A percentile compares a stretch with the other conserved stretches of the same genome.
Conservation (phyloP, 1,139 yeast genomes). For the Diutina mesorugosa region DNA sequence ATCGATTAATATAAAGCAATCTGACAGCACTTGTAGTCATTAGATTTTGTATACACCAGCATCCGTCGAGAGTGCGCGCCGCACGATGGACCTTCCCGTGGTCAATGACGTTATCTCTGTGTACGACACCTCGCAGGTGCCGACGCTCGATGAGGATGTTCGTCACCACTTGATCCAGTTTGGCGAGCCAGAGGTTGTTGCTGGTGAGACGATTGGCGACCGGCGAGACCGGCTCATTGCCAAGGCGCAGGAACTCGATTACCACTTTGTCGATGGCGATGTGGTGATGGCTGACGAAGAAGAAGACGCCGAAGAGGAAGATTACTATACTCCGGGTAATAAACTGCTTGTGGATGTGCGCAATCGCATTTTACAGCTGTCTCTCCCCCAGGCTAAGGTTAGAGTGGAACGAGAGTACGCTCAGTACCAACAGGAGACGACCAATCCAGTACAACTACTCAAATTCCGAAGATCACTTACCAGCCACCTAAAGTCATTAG, state of each 20-base stretch:
- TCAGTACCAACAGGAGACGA: slow-evolving; percentile 6
- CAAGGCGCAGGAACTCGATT: slow-evolving; percentile 8
- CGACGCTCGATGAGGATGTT: slow-evolving; percentile 56
- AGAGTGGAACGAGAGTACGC: slow-evolving; percentile 26
- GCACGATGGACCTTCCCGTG: background rate
- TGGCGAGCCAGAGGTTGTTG: slow-evolving; percentile 46
- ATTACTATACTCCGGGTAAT: slow-evolving; percentile 75
- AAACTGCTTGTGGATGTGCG: slow-evolving; percentile 45
- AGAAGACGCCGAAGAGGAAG: slow-evolving; percentile 36
- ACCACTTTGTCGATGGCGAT: slow-evolving; percentile 15
- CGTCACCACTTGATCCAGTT: slow-evolving; percentile 30
- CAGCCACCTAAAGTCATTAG: slow-evolving; percentile 20
- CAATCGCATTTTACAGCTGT: slow-evolving; percentile 32
- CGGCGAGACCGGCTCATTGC: slow-evolving; percentile 42
- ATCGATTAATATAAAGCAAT: background rate
- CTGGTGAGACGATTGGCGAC: slow-evolving; percentile 50
- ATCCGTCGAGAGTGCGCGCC: background rate
- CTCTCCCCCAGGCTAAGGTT: slow-evolving; percentile 31
- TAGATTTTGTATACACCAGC: background rate
- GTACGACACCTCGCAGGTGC: slow-evolving; percentile 17
- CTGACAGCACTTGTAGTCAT: background rate
- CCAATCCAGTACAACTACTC: slow-evolving; percentile 7
- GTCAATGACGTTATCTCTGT: background rate
- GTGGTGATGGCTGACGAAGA: slow-evolving; percentile 11
- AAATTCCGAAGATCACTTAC: slow-evolving; percentile 35